phyloP scores from a whole-genome alignment of 371 early-diverging fungal species.

The Mucor mucedo region DNA sequence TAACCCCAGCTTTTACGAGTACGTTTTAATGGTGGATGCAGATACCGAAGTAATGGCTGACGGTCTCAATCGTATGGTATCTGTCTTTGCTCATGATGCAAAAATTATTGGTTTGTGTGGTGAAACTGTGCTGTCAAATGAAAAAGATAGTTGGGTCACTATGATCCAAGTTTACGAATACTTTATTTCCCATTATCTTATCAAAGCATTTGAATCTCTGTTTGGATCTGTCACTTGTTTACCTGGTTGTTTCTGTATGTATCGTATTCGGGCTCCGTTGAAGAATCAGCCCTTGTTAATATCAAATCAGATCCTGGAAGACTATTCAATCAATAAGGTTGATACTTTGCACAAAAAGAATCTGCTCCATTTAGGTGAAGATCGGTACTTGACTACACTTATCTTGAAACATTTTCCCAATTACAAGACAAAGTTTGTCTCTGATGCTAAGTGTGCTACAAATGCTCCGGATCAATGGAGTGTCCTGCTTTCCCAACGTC shows the following conservation, averaged over 20 bases:
- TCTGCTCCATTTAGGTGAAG: constrained; percentile 83
- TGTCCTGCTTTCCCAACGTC: constrained; percentile 94
- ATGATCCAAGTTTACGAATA: constrained; percentile 88
- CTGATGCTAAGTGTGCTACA: constrained; percentile 96
- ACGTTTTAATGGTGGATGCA: constrained; percentile 70
- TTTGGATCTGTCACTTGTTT: constrained; percentile 91
- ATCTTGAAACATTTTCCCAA: constrained; percentile 98
- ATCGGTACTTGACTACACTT: constrained; percentile 96
- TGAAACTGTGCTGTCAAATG: constrained; percentile 84
- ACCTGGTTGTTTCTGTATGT: constrained; percentile 94
- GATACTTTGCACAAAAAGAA: constrained; percentile 98
- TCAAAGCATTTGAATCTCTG: constrained; percentile 88
- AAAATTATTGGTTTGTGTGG: constrained; percentile 84
- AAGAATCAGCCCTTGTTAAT: constrained; percentile 90
- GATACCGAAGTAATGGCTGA: constrained; percentile 72
- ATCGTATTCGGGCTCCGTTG: constrained; percentile 82
- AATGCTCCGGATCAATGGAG: constrained; percentile 95
- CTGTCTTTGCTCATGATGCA: constrained; percentile 74
- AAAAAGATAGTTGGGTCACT: constrained; percentile 87
- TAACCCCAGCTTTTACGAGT: constrained; percentile 75
- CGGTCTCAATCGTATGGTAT: constrained; percentile 65
- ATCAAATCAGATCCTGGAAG: constrained; percentile 86
- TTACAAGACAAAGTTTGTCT: constrained; percentile 95
- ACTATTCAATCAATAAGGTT: constrained; percentile 95
- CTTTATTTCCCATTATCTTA: constrained; percentile 89